phyloP scores from a whole-genome alignment of 345 rosid genomes.

The Garcia nutans region DNA sequence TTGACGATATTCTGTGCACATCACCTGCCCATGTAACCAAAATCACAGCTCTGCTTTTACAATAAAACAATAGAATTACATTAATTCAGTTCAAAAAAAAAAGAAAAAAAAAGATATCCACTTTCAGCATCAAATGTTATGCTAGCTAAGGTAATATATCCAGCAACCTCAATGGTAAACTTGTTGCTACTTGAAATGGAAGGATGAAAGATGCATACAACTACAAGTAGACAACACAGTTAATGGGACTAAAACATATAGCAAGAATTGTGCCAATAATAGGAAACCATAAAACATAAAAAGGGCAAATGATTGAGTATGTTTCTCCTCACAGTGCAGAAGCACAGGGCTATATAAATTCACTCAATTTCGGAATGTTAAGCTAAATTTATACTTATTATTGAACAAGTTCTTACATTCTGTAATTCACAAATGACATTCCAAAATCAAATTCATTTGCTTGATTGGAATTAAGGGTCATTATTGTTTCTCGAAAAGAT shows the following conservation, averaged over 20 bases:
- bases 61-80: constrained; percentile 1
- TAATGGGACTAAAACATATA: not conserved
- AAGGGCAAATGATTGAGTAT: too few species aligned
- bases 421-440: too few species aligned
- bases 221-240: not conserved
- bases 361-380: too few species aligned
- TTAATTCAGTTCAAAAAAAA: constrained; percentile 1
- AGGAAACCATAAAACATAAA: too few species aligned
- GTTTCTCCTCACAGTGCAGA: too few species aligned
- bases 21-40: constrained; percentile 46
- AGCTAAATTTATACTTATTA: not conserved
- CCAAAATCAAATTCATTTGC: not conserved
- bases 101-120: not conserved
- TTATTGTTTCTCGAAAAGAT: too few species aligned
- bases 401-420: not conserved
- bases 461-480: not conserved
- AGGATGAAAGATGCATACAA: not conserved
- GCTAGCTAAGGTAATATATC: too few species aligned
- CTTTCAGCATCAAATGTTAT: not conserved
- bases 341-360: too few species aligned
- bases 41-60: not conserved
- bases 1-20: constrained; percentile 66
- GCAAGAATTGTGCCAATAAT: too few species aligned
- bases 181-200: not conserved
- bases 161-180: not conserved